Conservation (phyloP, 2,329 filamentous ascomycete genomes). For the Elsinoe perseae region DNA sequence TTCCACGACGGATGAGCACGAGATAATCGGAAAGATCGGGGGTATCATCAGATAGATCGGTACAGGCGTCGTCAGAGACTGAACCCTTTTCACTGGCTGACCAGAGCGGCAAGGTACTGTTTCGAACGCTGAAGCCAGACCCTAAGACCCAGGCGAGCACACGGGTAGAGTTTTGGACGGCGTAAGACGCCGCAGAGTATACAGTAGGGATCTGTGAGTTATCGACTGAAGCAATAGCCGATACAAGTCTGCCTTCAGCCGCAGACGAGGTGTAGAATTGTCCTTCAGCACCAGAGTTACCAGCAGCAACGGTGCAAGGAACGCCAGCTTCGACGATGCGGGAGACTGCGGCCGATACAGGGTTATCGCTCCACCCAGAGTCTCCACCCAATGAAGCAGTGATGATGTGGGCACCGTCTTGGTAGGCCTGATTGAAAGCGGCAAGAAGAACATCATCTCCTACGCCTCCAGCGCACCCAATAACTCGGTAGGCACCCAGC, state of each 20-base stretch:
- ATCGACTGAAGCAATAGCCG: slow-evolving; percentile 40
- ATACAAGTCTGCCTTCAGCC: slow-evolving; percentile 36
- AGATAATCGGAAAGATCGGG: slow-evolving; percentile 52
- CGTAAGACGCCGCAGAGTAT: slow-evolving; percentile 30
- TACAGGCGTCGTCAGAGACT: slow-evolving; percentile 45
- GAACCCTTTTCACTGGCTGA: slow-evolving; percentile 44
- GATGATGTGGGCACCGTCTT: slow-evolving; percentile 40
- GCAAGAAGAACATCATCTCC: slow-evolving; percentile 51
- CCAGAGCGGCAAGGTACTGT: slow-evolving; percentile 25
- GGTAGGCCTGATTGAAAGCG: slow-evolving; percentile 53
- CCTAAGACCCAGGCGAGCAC: slow-evolving; percentile 32
- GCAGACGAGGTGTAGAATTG: slow-evolving; percentile 41
- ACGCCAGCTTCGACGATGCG: slow-evolving; percentile 42
- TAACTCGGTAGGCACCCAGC: slow-evolving; percentile 51
- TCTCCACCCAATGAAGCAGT: slow-evolving; percentile 31
- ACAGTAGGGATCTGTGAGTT: slow-evolving; percentile 30
- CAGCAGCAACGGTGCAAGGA: slow-evolving; percentile 45
- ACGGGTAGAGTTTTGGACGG: slow-evolving; percentile 24
- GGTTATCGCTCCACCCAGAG: slow-evolving; percentile 31
- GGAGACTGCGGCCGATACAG: slow-evolving; percentile 34
- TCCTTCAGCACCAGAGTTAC: slow-evolving; percentile 45
- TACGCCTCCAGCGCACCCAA: slow-evolving; percentile 47
- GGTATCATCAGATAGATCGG: slow-evolving; percentile 44
- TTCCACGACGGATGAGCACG: slow-evolving; percentile 53
- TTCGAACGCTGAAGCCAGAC: slow-evolving; percentile 32